These are phyloP conservation scores for Scenedesmus sp. DNA, from an alignment of 163 green algal genomes.

Conservation along the genomic window DNA sequence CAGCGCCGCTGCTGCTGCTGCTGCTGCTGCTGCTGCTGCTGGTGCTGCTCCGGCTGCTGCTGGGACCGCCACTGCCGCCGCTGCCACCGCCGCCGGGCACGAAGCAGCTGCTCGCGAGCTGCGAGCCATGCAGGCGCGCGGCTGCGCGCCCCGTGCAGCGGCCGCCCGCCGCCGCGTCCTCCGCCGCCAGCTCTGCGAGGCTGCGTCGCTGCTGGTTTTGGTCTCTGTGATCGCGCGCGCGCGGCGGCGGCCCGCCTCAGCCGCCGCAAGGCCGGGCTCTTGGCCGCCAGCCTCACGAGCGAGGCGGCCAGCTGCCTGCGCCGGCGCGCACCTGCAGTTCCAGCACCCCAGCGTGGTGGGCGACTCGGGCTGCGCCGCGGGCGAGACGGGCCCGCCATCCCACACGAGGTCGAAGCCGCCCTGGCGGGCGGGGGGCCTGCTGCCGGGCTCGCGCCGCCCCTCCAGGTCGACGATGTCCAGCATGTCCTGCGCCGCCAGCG, in stretches of 20 bases:
- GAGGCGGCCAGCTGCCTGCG: neutral
- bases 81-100: too few species aligned
- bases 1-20: too few species aligned
- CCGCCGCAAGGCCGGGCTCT: neutral
- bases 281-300: neutral
- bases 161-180: too few species aligned
- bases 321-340: neutral
- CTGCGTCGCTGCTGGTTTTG: slow-evolving; percentile 36
- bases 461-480: slow-evolving; percentile 76
- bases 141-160: too few species aligned
- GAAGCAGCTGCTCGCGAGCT: too few species aligned
- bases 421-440: slow-evolving; percentile 38
- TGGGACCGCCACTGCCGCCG: too few species aligned
- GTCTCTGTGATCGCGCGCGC: too few species aligned
- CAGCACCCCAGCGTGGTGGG: slow-evolving; percentile 43
- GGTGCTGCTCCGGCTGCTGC: too few species aligned
- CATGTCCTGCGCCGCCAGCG: slow-evolving; percentile 62
- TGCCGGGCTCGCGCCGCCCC: slow-evolving; percentile 54
- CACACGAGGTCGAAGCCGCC: slow-evolving; percentile 76
- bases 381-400: slow-evolving; percentile 59
- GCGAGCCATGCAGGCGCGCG: too few species aligned
- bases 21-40: too few species aligned
- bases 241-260: neutral
- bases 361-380: slow-evolving; percentile 37
- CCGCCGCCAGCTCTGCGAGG: slow-evolving; percentile 4